Evolutionary conservation across 192 early-diverging fungal species (phyloP), one percentile per base, ranked within the genome.

Genomic region (Borealophlyctis nickersoniae): DNA sequence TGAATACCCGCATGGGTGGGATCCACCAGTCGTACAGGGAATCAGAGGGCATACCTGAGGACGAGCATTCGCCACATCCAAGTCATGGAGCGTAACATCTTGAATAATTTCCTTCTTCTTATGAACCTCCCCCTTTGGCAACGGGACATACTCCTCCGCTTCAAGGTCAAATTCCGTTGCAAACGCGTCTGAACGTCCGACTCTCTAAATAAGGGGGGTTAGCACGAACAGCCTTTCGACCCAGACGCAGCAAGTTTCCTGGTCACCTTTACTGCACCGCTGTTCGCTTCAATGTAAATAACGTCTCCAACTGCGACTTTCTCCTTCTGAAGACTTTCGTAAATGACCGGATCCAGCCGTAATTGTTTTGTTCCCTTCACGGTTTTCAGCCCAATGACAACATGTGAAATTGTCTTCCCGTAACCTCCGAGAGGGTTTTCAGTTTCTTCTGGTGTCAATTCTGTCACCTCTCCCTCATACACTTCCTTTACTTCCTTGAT

Each of bases 401-500:
- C 97, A 65, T 96, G 94, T 4, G 95, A 88, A 22, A 99, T 86
- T 3, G 93, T 92, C 78, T 98, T 99, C 33, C 92, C 90, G 73
- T 99, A 99, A 16, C 97, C 97, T 61, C 97, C 95, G 22, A 99
- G 81, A 32, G 93, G 94, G 76, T 99, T 95, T 77, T 99, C 97
- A 24, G 91, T 91, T 77, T 99, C 97, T 58, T 95, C 97, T 33
- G 95, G 95, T 22, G 91, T 92, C 33, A 99, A 77, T 66, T 99
- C 95, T 0, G 93, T 96, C 26, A 99, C 93, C 74, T 99, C 97
- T 56, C 97, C 97, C 75, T 99, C 97, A 67, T 99, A 99, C 0
- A 99, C 97, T 76, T 99, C 95, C 76, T 98, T 99, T 27, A 92
- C 93, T 65, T 99, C 97, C 77, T 98, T 98, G 75, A 98, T 93